Conservation (phyloP, 257 asterid genomes). For the Lycium barbarum region DNA sequence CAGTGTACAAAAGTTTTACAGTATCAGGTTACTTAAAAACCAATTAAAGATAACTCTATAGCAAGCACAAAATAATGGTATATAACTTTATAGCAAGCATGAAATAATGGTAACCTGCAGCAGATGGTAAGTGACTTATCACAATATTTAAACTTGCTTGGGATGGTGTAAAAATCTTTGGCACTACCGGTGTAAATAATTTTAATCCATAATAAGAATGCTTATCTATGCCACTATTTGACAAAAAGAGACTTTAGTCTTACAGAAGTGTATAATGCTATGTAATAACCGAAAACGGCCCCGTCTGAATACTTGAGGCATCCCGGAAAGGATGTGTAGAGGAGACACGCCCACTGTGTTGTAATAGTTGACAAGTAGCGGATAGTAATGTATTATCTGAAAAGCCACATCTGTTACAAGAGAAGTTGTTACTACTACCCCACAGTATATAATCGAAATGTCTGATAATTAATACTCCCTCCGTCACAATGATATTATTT, state of each 20-base stretch:
- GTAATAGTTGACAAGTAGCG: slow-evolving; percentile 34
- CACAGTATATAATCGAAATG: background rate
- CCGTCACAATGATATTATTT: no score
- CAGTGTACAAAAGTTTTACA: no score
- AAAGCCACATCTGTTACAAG: slow-evolving; percentile 45
- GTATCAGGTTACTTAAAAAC: no score
- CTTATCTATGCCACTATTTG: background rate
- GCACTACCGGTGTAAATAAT: slow-evolving; percentile 11
- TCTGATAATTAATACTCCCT: no score
- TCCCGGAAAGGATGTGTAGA: slow-evolving; percentile 57
- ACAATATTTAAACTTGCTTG: background rate
- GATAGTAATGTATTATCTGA: slow-evolving; percentile 38
- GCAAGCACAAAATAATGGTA: no score
- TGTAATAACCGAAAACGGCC: slow-evolving; percentile 42
- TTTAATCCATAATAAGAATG: background rate
- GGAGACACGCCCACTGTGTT: slow-evolving; percentile 57
- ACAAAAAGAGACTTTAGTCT: slow-evolving; percentile 16
- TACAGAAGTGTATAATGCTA: slow-evolving; percentile 44
- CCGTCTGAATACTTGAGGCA: slow-evolving; percentile 51
- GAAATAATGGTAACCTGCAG: no score
- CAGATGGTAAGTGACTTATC: no score
- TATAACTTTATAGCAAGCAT: no score
- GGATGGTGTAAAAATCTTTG: slow-evolving; percentile 12
- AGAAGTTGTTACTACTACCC: background rate
- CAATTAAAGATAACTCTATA: no score